phyloP scores from a whole-genome alignment of 1,284 basidiomycete species.

The Papiliotrema flavescens region DNA sequence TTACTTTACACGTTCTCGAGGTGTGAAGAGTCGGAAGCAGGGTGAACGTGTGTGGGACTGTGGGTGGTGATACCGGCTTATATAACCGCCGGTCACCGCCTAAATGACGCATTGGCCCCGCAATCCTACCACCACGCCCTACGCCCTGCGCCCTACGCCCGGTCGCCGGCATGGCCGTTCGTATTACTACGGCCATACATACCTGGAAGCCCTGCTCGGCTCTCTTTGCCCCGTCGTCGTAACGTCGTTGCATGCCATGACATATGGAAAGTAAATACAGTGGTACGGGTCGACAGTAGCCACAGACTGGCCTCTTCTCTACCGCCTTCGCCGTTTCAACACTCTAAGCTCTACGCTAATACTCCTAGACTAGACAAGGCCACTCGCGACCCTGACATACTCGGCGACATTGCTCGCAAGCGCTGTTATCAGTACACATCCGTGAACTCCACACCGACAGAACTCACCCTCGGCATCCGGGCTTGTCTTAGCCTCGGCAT shows the following conservation, averaged over 20 bases:
- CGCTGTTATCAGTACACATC: constrained; percentile 11
- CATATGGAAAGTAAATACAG: background rate
- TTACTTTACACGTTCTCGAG: background rate
- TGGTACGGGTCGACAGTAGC: background rate
- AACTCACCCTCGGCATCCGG: constrained; percentile 75
- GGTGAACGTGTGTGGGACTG: no score
- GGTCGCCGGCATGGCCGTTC: no score
- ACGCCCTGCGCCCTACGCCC: no score
- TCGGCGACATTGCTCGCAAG: constrained; percentile 35
- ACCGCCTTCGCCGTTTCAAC: background rate
- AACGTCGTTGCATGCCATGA: background rate
- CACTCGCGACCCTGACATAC: constrained; percentile 25
- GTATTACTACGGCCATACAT: no score
- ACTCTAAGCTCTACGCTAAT: background rate
- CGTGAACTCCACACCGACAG: background rate
- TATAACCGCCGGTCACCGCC: background rate
- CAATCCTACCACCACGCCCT: no score
- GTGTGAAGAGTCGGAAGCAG: background rate
- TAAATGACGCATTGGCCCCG: background rate
- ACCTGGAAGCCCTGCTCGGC: no score
- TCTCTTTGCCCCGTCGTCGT: background rate
- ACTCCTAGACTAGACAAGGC: constrained; percentile 7
- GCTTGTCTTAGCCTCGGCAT: constrained; percentile 80
- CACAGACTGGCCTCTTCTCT: no score
- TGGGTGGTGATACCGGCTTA: no score